Conservation (phyloP, 2,329 filamentous ascomycete species). For the Claviceps maximensis region DNA sequence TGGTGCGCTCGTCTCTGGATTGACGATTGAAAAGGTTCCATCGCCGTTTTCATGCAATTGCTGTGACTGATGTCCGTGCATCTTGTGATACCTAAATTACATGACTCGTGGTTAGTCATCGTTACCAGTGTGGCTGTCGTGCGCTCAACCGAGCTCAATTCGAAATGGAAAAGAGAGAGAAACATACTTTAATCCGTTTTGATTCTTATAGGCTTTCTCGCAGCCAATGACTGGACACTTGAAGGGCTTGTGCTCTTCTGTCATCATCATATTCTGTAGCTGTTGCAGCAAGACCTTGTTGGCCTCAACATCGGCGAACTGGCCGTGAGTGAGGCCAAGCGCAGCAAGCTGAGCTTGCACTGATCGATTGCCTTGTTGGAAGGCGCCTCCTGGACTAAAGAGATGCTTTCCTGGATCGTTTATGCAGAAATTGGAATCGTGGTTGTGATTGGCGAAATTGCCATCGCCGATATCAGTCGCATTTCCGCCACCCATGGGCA, state of each 20-base stretch:
- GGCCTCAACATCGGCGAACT: conserved; percentile 67
- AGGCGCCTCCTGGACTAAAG: conserved; percentile 70
- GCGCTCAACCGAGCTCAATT: not conserved
- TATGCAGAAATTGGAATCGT: conserved; percentile 48
- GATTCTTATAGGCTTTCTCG: conserved; percentile 99
- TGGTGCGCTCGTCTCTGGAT: conserved; percentile 83
- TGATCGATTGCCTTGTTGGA: conserved; percentile 49
- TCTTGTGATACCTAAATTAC: conserved; percentile 48
- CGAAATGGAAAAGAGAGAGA: not conserved
- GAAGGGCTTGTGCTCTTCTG: conserved; percentile 94
- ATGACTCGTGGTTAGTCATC: not conserved
- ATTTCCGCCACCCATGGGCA: conserved; percentile 48
- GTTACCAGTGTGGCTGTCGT: not conserved
- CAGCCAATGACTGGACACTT: conserved; percentile 96
- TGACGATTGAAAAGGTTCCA: conserved; percentile 95
- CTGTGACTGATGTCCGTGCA: conserved; percentile 91
- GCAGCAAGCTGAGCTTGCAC: conserved; percentile 57
- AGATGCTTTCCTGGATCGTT: conserved; percentile 91
- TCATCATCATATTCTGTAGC: conserved; percentile 48
- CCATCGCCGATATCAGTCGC: conserved; percentile 36
- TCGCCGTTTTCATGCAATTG: conserved; percentile 94
- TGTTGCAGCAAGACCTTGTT: conserved; percentile 45
- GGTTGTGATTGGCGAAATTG: conserved; percentile 34
- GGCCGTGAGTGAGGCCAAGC: conserved; percentile 61
- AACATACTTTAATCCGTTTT: conserved; percentile 88